Evolutionary conservation across 1,284 basidiomycete genomes (phyloP), one percentile per base, ranked within the genome.

Genomic region (Puccinia triticina): DNA sequence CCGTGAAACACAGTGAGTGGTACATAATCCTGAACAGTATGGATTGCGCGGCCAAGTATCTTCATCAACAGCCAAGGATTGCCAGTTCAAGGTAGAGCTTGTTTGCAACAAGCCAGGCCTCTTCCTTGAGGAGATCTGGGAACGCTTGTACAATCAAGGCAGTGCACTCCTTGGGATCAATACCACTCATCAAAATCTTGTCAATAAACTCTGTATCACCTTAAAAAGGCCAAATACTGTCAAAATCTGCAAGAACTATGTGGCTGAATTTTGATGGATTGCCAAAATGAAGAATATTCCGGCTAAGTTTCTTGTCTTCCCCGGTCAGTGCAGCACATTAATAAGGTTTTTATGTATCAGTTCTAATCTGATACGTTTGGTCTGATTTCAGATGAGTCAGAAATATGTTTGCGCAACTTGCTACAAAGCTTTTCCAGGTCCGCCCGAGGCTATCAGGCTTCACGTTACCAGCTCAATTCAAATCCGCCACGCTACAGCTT

Each of bases 231-330:
- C 73, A 34, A n/a, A 55, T 10, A 57, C 73, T 18, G 48, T 55
- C 10, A 48, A 75, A 26, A 75, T 75, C 29, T 26, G 73, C 73
- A 75, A 75, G 48, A 34, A 75, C 37, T 57, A 57, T 8, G 26
- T 26, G 12, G 11, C 26, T 10, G 57, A 40, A 55, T 48, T 34
- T 18, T 2, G 12, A 23, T 75, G 26, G 12, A 29, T 55, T 55
- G 23, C n/a, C 3, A 29, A 23, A 14, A 57, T 75, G 48, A 26
- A 11, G 3, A 61, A 61, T 61, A n/a, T 61, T 1, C 59, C 59
- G 18, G 59, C 59, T 18, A 23, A 61, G 50, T 32, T 55, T 32
- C 53, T 75, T 1, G 73, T 75, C 4, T 75, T 75, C 32, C 57
- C 48, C 21, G 29, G 73, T 57, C 4, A 43, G 69, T 43, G 18